Percentiles rank a stretch among this genome's conserved stretches.
These are phyloP conservation scores for Rhododendron ferrugineum DNA, from an alignment of 148 eudicot genomes.

Conservation along the genomic window DNA sequence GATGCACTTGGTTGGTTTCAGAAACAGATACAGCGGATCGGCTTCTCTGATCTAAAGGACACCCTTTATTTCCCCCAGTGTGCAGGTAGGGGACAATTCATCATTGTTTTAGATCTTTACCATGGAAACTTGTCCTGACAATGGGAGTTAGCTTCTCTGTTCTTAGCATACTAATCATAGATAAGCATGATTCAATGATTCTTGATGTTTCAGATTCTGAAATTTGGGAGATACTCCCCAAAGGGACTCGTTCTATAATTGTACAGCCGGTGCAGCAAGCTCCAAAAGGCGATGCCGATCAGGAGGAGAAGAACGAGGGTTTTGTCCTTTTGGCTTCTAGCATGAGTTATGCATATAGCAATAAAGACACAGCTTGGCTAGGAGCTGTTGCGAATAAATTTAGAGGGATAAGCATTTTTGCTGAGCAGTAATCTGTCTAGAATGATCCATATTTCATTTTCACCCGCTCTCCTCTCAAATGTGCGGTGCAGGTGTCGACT, in stretches of 20 bases:
- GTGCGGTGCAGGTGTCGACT: not conserved
- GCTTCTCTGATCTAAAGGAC: conserved; percentile 56
- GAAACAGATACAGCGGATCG: conserved; percentile 40
- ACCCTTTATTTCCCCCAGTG: conserved; percentile 65
- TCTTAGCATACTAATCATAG: not conserved
- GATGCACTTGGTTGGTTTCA: conserved; percentile 55
- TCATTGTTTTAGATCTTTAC: not conserved
- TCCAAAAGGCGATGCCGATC: conserved; percentile 12
- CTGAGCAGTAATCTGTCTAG: not conserved
- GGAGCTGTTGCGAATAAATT: conserved; percentile 77
- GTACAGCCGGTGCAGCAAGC: conserved; percentile 45
- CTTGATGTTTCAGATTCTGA: conserved; percentile 44
- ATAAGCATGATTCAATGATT: not conserved
- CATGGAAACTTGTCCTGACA: not conserved
- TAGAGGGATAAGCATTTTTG: conserved; percentile 24
- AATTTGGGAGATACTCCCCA: conserved; percentile 62
- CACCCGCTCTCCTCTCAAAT: not conserved
- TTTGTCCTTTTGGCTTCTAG: conserved; percentile 73
- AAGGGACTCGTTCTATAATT: conserved; percentile 61
- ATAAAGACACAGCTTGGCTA: conserved; percentile 75
- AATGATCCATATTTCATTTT: not conserved
- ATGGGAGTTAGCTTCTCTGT: not conserved
- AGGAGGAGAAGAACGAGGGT: conserved; percentile 34
- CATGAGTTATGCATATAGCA: conserved; percentile 60
- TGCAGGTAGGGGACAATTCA: conserved; percentile 40